Conservation (phyloP, 2,329 filamentous ascomycete species). For the Stagonosporopsis cucurbitacearum region DNA sequence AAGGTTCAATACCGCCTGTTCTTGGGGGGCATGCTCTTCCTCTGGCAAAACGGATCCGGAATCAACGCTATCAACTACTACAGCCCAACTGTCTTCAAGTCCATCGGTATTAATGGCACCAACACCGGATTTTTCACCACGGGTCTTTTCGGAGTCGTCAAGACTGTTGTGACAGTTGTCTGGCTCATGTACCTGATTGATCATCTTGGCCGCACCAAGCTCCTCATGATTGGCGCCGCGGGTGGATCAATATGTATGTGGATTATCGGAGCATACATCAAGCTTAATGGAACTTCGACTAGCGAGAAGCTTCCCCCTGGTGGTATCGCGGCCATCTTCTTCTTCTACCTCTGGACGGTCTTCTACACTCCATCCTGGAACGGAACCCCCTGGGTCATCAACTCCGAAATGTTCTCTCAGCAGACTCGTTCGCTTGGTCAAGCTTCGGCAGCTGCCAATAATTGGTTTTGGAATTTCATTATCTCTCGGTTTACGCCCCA, state of each 20-base stretch:
- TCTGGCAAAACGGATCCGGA: conserved; percentile 78
- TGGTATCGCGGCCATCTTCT: conserved; percentile 69
- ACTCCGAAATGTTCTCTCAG: conserved; percentile 75
- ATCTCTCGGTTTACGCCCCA: conserved; percentile 71
- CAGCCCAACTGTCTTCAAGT: conserved; percentile 72
- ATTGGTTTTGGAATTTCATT: conserved; percentile 75
- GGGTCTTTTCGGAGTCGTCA: conserved; percentile 78
- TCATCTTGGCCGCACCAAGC: conserved; percentile 65
- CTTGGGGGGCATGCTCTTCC: conserved; percentile 74
- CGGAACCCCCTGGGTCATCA: conserved; percentile 77
- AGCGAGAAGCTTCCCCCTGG: conserved; percentile 49
- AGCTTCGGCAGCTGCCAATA: conserved; percentile 72
- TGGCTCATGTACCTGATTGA: conserved; percentile 76
- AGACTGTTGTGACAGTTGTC: conserved; percentile 70
- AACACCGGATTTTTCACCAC: conserved; percentile 70
- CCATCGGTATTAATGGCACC: conserved; percentile 66
- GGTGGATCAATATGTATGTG: conserved; percentile 70
- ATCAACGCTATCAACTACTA: conserved; percentile 82
- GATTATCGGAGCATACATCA: conserved; percentile 69
- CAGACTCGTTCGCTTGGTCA: conserved; percentile 71
- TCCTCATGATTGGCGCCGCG: conserved; percentile 69
- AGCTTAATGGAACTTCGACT: conserved; percentile 53
- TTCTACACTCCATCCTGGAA: conserved; percentile 76
- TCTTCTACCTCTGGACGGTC: conserved; percentile 77
- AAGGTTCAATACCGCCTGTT: conserved; percentile 74